Conservation (phyloP, 169 alveolate genomes). For the Cryptosporidium sp. region DNA sequence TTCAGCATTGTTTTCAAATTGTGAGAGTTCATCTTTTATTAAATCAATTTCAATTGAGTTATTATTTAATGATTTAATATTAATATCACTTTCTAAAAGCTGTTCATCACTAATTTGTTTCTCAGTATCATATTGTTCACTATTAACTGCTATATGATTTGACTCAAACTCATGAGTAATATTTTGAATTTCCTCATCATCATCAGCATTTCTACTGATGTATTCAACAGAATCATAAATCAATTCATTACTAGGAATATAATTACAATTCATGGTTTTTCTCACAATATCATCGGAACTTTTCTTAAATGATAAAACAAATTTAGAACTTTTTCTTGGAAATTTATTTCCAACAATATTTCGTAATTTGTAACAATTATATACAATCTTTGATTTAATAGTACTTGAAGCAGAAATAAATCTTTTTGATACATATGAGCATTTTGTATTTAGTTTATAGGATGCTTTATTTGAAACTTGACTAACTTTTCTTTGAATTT, state of each 20-base stretch:
- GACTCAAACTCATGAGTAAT: not conserved
- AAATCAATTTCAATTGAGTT: not conserved
- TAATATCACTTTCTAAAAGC: not conserved
- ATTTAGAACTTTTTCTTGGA: conserved; percentile 48
- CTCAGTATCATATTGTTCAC: not conserved
- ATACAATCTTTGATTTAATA: conserved; percentile 29
- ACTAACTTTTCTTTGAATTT: not conserved
- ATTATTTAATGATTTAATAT: not conserved
- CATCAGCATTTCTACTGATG: conserved; percentile 40
- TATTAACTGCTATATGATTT: not conserved
- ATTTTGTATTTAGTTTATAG: not conserved
- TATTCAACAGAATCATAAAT: conserved; percentile 53
- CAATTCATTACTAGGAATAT: not conserved
- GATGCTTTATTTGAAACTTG: conserved; percentile 4
- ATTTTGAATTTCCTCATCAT: conserved; percentile 3
- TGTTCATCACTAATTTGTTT: not conserved
- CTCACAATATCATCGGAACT: conserved; percentile 18
- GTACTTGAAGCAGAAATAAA: not conserved
- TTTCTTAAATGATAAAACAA: conserved; percentile 42
- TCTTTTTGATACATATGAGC: conserved; percentile 32
- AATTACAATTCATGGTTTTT: conserved; percentile 39
- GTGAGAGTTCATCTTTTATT: not conserved
- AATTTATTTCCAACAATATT: conserved; percentile 44
- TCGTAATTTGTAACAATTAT: conserved; percentile 38
- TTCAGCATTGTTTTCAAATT: not conserved